These are phyloP conservation scores for Colletotrichum viniferum DNA, from an alignment of 2,329 filamentous ascomycete genomes.

Conservation along the genomic window DNA sequence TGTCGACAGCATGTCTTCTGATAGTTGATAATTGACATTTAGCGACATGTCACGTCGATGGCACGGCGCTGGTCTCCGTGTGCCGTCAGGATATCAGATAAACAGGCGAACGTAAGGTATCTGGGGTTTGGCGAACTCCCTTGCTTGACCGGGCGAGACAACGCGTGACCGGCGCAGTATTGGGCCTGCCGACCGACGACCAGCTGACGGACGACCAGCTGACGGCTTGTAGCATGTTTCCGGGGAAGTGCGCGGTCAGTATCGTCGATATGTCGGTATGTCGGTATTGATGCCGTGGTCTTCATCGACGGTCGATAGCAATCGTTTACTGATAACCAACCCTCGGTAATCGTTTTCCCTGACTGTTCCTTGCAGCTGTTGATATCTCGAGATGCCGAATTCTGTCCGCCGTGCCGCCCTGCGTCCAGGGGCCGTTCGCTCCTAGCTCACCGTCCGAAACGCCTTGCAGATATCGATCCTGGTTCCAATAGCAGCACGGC, in stretches of 20 bases:
- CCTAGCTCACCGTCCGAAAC: not conserved
- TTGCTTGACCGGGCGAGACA: not conserved
- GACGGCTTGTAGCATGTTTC: not conserved
- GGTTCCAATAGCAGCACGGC: not conserved
- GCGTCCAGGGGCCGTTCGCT: not conserved
- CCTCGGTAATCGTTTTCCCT: not conserved
- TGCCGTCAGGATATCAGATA: not conserved
- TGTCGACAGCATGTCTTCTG: not conserved
- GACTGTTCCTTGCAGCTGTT: not conserved
- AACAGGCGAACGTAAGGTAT: not conserved
- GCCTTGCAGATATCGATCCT: not conserved
- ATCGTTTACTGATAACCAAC: not conserved
- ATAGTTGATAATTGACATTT: not conserved
- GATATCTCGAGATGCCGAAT: not conserved
- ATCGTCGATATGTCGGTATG: not conserved
- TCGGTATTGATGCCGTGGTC: not conserved
- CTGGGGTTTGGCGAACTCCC: not conserved
- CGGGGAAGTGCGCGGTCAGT: not conserved
- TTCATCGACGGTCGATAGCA: not conserved
- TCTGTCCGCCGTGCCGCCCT: not conserved
- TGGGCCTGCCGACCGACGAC: not conserved
- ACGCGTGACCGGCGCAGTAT: not conserved
- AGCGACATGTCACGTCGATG: not conserved
- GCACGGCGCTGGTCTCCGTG: not conserved
- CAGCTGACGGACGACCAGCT: not conserved